Evolutionary conservation across 73 alveolate species (phyloP).

Genomic region (Paramecium pentaurelia): DNA sequence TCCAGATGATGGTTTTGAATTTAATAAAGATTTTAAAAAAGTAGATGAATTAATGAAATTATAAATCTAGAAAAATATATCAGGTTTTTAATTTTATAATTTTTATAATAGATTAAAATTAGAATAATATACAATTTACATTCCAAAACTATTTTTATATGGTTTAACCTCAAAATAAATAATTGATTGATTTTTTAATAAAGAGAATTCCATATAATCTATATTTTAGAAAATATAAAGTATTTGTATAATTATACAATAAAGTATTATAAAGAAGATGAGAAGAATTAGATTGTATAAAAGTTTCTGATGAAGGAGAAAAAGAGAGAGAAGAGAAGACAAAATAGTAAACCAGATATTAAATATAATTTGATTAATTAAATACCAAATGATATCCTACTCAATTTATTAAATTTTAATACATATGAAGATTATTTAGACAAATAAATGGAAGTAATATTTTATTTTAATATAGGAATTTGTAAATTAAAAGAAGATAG

Average conservation of each 20-base stretch:
- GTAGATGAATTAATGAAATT: background rate
- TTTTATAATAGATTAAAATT: background rate
- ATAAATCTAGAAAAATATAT: background rate
- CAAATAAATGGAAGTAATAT: background rate
- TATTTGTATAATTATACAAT: background rate
- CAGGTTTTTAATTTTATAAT: background rate
- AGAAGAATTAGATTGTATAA: background rate
- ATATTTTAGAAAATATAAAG: background rate
- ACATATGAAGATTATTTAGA: background rate
- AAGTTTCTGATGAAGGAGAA: background rate
- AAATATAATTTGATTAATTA: background rate
- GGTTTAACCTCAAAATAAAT: background rate
- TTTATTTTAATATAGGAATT: background rate
- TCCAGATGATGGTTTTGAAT: background rate
- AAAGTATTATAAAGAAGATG: background rate
- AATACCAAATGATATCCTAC: background rate
- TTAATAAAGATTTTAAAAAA: constrained; percentile 5
- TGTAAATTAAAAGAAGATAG: background rate
- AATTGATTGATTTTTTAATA: background rate
- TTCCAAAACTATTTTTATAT: background rate
- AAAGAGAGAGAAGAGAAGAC: background rate
- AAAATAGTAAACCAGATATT: background rate
- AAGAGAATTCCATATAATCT: background rate
- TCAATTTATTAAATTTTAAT: background rate
- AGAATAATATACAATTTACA: background rate